Percentiles rank a stretch among this genome's conserved stretches.
Conservation (phyloP, 208 protist species). For the Wallacemonas sp. region DNA sequence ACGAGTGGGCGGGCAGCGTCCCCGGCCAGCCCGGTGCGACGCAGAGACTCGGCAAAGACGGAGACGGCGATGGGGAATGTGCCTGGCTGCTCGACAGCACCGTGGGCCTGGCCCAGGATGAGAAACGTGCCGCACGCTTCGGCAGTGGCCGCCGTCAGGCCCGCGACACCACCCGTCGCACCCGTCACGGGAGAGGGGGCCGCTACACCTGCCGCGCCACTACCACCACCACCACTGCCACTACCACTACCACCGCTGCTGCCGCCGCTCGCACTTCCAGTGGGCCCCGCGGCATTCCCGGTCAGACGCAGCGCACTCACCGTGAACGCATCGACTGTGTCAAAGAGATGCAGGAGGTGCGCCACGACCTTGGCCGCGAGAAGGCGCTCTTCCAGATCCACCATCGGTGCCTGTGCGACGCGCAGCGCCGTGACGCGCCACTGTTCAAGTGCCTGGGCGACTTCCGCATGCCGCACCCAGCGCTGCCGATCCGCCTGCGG, state of each 20-base stretch:
- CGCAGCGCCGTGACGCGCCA: constrained; percentile 13
- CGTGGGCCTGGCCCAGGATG: constrained; percentile 32
- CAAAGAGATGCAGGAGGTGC: constrained; percentile 16
- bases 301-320: constrained; percentile 17
- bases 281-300: constrained; percentile 1
- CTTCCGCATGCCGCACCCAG: background rate
- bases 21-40: constrained; percentile 27
- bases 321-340: constrained; percentile 36
- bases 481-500: background rate
- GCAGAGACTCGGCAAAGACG: constrained; percentile 42
- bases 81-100: constrained; percentile 1
- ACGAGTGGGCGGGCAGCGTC: constrained; percentile 18
- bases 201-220: constrained; percentile 21
- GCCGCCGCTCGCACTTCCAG: no score
- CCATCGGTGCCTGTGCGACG: background rate
- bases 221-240: constrained; percentile 21
- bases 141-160: constrained; percentile 23
- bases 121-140: constrained; percentile 22
- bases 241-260: constrained; percentile 27
- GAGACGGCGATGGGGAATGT: constrained; percentile 50
- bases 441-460: constrained; percentile 1
- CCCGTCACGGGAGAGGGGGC: constrained; percentile 28
- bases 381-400: constrained; percentile 20
- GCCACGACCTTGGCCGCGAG: constrained; percentile 39
- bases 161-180: constrained; percentile 16